A percentile compares a stretch with the other conserved stretches of the same genome.
phyloP scores from a whole-genome alignment of 257 asterid genomes.

The Knoxia roxburghii region DNA sequence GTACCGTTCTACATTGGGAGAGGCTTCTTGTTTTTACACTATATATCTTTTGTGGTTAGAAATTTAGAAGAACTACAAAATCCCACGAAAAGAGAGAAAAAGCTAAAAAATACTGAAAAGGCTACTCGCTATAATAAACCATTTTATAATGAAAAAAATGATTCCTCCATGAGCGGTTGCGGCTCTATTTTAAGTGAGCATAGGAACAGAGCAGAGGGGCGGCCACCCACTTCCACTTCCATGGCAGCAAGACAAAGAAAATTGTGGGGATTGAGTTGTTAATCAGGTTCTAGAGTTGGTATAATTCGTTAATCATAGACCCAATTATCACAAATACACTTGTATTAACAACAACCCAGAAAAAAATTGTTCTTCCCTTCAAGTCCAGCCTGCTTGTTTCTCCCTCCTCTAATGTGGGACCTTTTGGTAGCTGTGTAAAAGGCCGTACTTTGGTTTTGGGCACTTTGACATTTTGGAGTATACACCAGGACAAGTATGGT shows the following conservation, averaged over 20 bases:
- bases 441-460: slow-evolving; percentile 16
- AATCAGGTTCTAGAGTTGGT: slow-evolving; percentile 15
- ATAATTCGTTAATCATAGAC: background rate
- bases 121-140: background rate
- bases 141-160: background rate
- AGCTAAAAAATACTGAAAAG: background rate
- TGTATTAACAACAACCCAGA: no score
- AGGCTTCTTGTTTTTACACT: slow-evolving; percentile 7
- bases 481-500: background rate
- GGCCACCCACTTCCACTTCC: slow-evolving; percentile 77
- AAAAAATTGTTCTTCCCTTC: background rate
- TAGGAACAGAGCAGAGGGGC: slow-evolving; percentile 31
- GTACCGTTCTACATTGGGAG: slow-evolving; percentile 9
- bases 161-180: background rate
- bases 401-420: background rate
- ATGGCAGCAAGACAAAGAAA: slow-evolving; percentile 32
- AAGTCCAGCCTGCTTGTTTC: background rate
- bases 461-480: slow-evolving; percentile 31
- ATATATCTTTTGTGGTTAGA: background rate
- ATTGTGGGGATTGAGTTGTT: slow-evolving; percentile 38
- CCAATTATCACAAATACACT: background rate
- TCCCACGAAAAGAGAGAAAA: slow-evolving; percentile 3
- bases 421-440: slow-evolving; percentile 9
- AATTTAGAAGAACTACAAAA: background rate
- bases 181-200: slow-evolving; percentile 1